These are phyloP conservation scores for Skeletonema tropicum DNA, from an alignment of 108 stramenopile species.

Conservation along the genomic window DNA sequence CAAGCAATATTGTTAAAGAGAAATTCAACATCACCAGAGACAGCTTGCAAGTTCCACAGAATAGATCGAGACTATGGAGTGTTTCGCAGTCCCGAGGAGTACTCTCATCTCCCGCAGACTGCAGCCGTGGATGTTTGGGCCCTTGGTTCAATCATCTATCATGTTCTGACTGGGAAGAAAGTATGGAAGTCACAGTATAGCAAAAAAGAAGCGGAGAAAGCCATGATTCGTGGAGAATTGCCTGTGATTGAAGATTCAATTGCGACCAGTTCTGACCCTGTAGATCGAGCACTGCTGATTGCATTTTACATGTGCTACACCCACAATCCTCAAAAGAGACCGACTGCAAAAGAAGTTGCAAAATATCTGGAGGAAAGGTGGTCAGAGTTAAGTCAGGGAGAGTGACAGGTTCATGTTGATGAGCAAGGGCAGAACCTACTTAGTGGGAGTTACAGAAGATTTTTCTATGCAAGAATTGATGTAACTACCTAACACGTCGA, in stretches of 20 bases:
- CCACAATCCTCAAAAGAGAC: constrained; percentile 10
- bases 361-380: constrained; percentile 17
- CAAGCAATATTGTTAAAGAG: constrained; percentile 16
- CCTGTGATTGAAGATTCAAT: constrained; percentile 16
- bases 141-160: constrained; percentile 23
- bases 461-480: too few relatives aligned
- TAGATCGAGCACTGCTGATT: constrained; percentile 17
- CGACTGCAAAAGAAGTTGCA: constrained; percentile 24
- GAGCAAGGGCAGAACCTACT: too few relatives aligned
- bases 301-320: constrained; percentile 32
- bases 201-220: constrained; percentile 16
- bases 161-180: constrained; percentile 29
- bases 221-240: constrained; percentile 10
- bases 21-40: constrained; percentile 14
- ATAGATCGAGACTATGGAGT: constrained; percentile 2
- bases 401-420: too few relatives aligned
- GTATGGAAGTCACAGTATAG: constrained; percentile 15
- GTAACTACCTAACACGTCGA: too few relatives aligned
- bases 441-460: too few relatives aligned
- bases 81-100: constrained; percentile 32
- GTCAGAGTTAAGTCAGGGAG: not conserved
- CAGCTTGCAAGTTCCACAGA: constrained; percentile 13
- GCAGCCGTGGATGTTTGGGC: constrained; percentile 28
- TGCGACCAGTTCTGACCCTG: constrained; percentile 16
- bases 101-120: constrained; percentile 11